Conservation (phyloP, 768 basidiomycete genomes). For the Tulasnella sp. region DNA sequence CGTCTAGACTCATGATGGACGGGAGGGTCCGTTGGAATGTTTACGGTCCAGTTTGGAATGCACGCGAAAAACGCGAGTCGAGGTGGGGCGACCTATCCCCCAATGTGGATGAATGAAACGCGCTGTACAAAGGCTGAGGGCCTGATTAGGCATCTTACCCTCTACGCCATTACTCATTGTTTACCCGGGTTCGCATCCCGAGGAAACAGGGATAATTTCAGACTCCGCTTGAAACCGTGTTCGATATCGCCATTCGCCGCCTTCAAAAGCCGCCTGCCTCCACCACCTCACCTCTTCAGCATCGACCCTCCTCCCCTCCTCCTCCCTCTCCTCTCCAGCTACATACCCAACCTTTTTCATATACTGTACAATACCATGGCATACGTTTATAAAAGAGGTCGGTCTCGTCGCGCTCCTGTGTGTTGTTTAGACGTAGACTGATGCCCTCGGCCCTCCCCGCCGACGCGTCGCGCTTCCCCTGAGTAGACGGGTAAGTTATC, state of each 20-base stretch:
- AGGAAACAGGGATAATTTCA: neutral
- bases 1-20: too few relatives aligned
- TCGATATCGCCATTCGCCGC: conserved; percentile 5
- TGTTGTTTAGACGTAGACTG: neutral
- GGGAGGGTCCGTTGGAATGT: neutral
- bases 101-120: conserved; percentile 3
- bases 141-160: conserved; percentile 3
- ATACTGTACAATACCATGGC: conserved; percentile 30
- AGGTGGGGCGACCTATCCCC: neutral
- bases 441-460: conserved; percentile 9
- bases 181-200: conserved; percentile 10
- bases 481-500: conserved; percentile 50
- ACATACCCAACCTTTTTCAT: conserved; percentile 5
- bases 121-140: neutral
- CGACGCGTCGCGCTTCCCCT: conserved; percentile 29
- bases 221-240: conserved; percentile 18
- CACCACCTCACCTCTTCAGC: neutral
- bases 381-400: conserved; percentile 34
- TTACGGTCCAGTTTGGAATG: neutral
- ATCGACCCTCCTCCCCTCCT: conserved; percentile 4
- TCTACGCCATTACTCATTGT: neutral
- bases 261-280: conserved; percentile 19
- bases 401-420: neutral
- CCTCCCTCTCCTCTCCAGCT: conserved; percentile 10
- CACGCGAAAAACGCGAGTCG: neutral